Percentiles rank a stretch among this genome's conserved stretches.
These are phyloP conservation scores for Danielozyma ontarioensis DNA, from an alignment of 805 yeast genomes.

Conservation along the genomic window DNA sequence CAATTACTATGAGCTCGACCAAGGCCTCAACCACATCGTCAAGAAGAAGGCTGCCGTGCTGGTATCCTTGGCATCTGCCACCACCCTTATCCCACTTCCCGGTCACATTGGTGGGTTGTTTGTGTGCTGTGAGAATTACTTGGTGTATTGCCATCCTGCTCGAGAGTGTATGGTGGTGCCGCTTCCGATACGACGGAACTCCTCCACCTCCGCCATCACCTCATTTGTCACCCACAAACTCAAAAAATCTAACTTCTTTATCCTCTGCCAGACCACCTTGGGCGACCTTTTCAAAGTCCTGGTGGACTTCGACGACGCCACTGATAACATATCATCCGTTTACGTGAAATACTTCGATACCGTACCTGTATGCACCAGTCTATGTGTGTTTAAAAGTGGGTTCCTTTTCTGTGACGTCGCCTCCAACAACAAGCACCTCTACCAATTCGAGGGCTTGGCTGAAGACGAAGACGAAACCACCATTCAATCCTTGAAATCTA, in stretches of 20 bases:
- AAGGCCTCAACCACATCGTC: conserved; percentile 76
- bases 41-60: conserved; percentile 27
- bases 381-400: conserved; percentile 70
- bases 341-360: conserved; percentile 73
- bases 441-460: conserved; percentile 76
- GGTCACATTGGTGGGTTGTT: conserved; percentile 67
- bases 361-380: conserved; percentile 49
- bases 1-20: conserved; percentile 75
- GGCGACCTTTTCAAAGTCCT: conserved; percentile 71
- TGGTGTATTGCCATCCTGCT: conserved; percentile 46
- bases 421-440: conserved; percentile 58
- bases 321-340: conserved; percentile 37
- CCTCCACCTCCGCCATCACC: conserved; percentile 34
- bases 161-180: conserved; percentile 27
- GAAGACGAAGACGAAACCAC: conserved; percentile 42
- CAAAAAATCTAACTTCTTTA: conserved; percentile 56
- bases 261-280: conserved; percentile 58
- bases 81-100: conserved; percentile 62
- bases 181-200: conserved; percentile 46
- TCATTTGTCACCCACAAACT: conserved; percentile 62
- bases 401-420: conserved; percentile 65
- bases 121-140: conserved; percentile 51
- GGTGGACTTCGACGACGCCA: conserved; percentile 45
- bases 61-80: conserved; percentile 33
- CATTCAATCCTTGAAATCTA: conserved; percentile 5